Evolutionary conservation across 2,329 filamentous ascomycete genomes (phyloP).

Genomic region (Botrytis paeoniae): DNA sequence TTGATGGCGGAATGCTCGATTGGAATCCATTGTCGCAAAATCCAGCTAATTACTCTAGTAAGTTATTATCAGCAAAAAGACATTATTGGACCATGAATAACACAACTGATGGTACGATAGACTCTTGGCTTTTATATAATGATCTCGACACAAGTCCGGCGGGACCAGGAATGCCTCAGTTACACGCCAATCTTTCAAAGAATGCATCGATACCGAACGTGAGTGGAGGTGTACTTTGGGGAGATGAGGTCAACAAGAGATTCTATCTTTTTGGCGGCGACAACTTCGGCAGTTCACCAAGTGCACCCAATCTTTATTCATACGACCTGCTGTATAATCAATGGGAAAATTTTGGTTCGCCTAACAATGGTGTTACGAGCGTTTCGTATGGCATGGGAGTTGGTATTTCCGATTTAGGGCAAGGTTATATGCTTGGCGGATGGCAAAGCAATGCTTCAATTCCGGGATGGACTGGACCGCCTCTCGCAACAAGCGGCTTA

Average conservation of each 20-base stretch:
- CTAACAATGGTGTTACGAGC: constrained; percentile 42
- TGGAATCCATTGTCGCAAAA: constrained; percentile 50
- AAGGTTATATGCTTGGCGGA: constrained; percentile 62
- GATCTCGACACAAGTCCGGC: constrained; percentile 48
- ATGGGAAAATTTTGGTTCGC: constrained; percentile 50
- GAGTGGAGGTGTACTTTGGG: constrained; percentile 52
- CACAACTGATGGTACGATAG: constrained; percentile 35
- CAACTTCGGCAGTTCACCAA: constrained; percentile 44
- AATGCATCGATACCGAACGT: constrained; percentile 54
- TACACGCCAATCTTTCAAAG: constrained; percentile 58
- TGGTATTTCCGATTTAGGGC: constrained; percentile 51
- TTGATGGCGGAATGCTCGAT: constrained; percentile 59
- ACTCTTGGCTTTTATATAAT: constrained; percentile 55
- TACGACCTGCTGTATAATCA: constrained; percentile 56
- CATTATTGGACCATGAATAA: not conserved
- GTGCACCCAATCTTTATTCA: constrained; percentile 50
- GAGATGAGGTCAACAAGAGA: constrained; percentile 59
- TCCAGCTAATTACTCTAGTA: constrained; percentile 55
- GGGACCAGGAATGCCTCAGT: constrained; percentile 45
- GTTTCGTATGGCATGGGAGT: constrained; percentile 57
- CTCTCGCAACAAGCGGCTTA: constrained; percentile 50
- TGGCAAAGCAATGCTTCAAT: constrained; percentile 56
- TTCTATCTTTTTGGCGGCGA: constrained; percentile 63
- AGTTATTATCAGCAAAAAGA: constrained; percentile 26
- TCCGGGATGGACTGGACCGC: constrained; percentile 48